Conservation (phyloP, 1,139 yeast species). For the Blastobotrys apis region DNA sequence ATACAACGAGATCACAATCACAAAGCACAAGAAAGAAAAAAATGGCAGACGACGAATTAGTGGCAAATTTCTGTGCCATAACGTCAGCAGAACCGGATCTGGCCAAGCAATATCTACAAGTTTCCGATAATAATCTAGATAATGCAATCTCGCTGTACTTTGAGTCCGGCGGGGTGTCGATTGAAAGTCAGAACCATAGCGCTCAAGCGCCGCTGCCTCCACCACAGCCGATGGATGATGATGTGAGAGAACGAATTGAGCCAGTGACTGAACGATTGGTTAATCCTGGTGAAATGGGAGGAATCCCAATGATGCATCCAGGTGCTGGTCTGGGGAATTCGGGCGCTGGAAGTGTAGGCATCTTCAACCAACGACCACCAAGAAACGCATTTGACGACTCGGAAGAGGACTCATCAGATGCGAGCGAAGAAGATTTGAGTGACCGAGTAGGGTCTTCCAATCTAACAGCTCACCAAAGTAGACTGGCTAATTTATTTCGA, state of each 20-base stretch:
- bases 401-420: constrained; percentile 22
- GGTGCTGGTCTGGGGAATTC: background rate
- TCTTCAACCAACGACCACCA: constrained; percentile 48
- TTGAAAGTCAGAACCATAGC: constrained; percentile 36
- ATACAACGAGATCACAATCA: too few species aligned
- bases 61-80: constrained; percentile 76
- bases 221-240: constrained; percentile 40
- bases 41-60: constrained; percentile 41
- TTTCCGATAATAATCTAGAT: constrained; percentile 75
- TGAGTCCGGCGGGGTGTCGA: constrained; percentile 58
- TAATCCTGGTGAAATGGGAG: constrained; percentile 32
- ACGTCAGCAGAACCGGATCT: constrained; percentile 69
- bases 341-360: constrained; percentile 20
- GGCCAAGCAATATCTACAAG: constrained; percentile 75
- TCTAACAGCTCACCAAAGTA: constrained; percentile 58
- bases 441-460: constrained; percentile 25
- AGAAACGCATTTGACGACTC: constrained; percentile 21
- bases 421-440: constrained; percentile 24
- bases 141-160: constrained; percentile 80
- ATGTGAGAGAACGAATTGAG: constrained; percentile 74
- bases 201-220: constrained; percentile 12
- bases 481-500: constrained; percentile 75
- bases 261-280: constrained; percentile 79
- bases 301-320: too few species aligned
- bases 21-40: background rate